Base-by-base conservation (phyloP, 2,329 filamentous ascomycete species). In the Shiraia bambusicola region DNA sequence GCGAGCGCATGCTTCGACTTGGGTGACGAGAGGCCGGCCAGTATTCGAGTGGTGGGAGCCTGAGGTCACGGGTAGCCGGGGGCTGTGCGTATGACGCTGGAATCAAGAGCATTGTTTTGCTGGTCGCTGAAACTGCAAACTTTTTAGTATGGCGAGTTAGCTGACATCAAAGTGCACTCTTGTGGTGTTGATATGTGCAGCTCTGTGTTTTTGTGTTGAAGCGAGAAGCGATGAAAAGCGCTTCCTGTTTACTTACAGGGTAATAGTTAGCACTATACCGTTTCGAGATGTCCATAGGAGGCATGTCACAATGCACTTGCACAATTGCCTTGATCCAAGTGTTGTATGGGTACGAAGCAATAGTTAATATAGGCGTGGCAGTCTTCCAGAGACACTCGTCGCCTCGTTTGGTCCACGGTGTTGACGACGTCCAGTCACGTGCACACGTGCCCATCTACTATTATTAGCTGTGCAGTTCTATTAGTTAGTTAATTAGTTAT, bases 11-110 rank as follows among this genome's bases (percentile, higher is more conserved):
- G 50, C 44, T 46, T 42, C 24, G 39, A 41, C 34, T 30, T 37
- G 47, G 41, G 41, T 47, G 47, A 37, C 34, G 46, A 31, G 45
- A 52, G 52, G 49, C 59, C 54, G 54, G 57, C 48, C 52, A 34
- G 57, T 56, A 52, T 57, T 49, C 4, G 19, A 4, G 4, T 22
- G 19, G 19, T 49, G 51, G 52, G 46, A 52, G 44, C 51, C 48
- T 54, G 52, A 44, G 41, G 40, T 48, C 45, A 53, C 46, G 44
- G 42, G 43, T 37, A 8, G 4, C 19, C 19, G 52, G 59, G 60
- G 57, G 59, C 60, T 62, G 56, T 57, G 61, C 49, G 34, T 34
- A 53, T 52, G 40, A 49, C 50, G 44, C 37, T 44, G 47, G 40
- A 45, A 37, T 49, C 40, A 52, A 49, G 37, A 34, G 34, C 52